Evolutionary conservation across 2,329 filamentous ascomycete species (phyloP).

Genomic region (Corynespora cassiicola): DNA sequence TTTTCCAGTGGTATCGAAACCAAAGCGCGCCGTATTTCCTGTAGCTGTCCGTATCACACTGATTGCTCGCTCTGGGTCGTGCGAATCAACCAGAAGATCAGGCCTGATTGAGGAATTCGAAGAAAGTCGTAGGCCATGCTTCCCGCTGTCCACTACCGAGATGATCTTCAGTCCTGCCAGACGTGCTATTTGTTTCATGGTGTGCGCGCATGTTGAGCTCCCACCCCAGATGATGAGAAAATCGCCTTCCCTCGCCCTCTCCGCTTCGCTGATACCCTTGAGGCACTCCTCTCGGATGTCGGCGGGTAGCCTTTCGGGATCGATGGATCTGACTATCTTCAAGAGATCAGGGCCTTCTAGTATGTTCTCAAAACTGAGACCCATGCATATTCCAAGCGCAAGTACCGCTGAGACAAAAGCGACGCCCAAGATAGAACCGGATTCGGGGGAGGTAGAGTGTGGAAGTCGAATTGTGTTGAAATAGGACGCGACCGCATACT

Average conservation of each 20-base stretch:
- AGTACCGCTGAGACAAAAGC: constrained; percentile 74
- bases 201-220: constrained; percentile 73
- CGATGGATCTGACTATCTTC: constrained; percentile 55
- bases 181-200: constrained; percentile 72
- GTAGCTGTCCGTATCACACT: constrained; percentile 68
- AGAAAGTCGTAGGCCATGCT: constrained; percentile 60
- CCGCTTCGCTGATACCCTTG: constrained; percentile 56
- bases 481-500: constrained; percentile 70
- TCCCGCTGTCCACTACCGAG: constrained; percentile 70
- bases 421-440: constrained; percentile 70
- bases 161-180: constrained; percentile 70
- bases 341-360: constrained; percentile 66
- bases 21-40: constrained; percentile 66
- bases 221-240: constrained; percentile 79
- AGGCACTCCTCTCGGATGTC: constrained; percentile 71
- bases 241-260: constrained; percentile 66
- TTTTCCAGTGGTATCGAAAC: constrained; percentile 70
- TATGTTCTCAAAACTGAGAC: constrained; percentile 66
- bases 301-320: constrained; percentile 58
- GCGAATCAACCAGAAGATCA: constrained; percentile 73
- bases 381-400: constrained; percentile 72
- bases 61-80: constrained; percentile 69
- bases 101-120: constrained; percentile 54
- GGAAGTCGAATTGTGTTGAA: constrained; percentile 72
- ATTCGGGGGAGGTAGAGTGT: constrained; percentile 56